These are phyloP conservation scores for Geranomyces variabilis DNA, from an alignment of 192 early-diverging fungal species.

Conservation along the genomic window DNA sequence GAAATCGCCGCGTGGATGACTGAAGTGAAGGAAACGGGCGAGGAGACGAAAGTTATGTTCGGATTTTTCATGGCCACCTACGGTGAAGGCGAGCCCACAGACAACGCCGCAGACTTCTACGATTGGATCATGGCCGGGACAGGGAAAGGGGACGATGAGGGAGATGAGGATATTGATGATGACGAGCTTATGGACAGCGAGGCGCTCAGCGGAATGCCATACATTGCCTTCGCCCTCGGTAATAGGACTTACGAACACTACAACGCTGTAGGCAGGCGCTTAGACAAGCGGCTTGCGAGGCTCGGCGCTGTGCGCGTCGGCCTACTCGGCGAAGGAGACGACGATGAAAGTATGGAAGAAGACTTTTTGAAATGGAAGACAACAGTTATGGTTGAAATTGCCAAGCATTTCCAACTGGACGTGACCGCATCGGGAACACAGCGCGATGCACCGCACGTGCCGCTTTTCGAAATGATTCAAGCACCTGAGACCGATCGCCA, in stretches of 20 bases:
- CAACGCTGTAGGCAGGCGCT: slow-evolving; percentile 76
- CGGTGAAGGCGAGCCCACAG: slow-evolving; percentile 97
- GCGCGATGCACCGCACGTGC: slow-evolving; percentile 48
- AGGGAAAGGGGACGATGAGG: slow-evolving; percentile 68
- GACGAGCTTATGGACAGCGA: slow-evolving; percentile 49
- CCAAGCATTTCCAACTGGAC: slow-evolving; percentile 73
- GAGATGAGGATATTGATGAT: slow-evolving; percentile 60
- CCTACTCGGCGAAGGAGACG: slow-evolving; percentile 92
- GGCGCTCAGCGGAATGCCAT: slow-evolving; percentile 57
- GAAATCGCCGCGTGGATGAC: slow-evolving; percentile 71
- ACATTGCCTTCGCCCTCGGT: slow-evolving; percentile 83
- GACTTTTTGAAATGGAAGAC: slow-evolving; percentile 97
- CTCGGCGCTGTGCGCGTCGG: slow-evolving; percentile 79
- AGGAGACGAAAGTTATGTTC: slow-evolving; percentile 56
- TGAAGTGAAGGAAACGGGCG: slow-evolving; percentile 46
- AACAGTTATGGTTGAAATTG: slow-evolving; percentile 75
- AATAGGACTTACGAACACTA: slow-evolving; percentile 91
- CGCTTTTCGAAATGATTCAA: slow-evolving; percentile 42
- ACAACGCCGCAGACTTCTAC: slow-evolving; percentile 95
- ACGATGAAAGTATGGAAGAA: slow-evolving; percentile 93
- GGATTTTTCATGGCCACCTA: slow-evolving; percentile 97
- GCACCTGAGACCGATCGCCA: slow-evolving; percentile 7
- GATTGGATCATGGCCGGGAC: slow-evolving; percentile 78
- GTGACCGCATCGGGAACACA: slow-evolving; percentile 42
- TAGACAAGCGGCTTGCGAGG: slow-evolving; percentile 68